Conservation (phyloP, 257 asterid species). For the Dorcoceras hygrometricum region DNA sequence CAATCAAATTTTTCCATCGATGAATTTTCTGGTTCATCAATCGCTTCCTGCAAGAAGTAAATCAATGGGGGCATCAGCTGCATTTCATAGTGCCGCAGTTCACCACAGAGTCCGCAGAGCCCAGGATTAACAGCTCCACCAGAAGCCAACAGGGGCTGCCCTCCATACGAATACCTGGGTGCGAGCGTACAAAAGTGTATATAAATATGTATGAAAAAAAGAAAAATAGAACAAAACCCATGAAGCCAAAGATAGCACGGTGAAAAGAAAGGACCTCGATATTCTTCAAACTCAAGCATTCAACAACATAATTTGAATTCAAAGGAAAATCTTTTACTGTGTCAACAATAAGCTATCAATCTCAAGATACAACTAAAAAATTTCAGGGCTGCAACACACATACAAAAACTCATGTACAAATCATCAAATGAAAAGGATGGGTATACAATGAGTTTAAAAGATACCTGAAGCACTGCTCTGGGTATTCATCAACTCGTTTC, state of each 20-base stretch:
- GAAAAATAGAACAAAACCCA: background rate
- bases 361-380: too few relatives aligned
- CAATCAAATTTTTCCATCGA: slow-evolving; percentile 60
- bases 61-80: slow-evolving; percentile 85
- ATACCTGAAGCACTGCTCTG: slow-evolving; percentile 93
- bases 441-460: background rate
- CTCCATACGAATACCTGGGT: slow-evolving; percentile 70
- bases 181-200: slow-evolving; percentile 17
- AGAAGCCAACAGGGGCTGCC: slow-evolving; percentile 68
- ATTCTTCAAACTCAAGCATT: background rate
- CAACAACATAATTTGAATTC: background rate
- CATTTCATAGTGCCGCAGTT: slow-evolving; percentile 66
- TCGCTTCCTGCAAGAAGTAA: slow-evolving; percentile 69
- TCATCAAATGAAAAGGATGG: background rate
- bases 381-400: background rate
- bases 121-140: slow-evolving; percentile 42
- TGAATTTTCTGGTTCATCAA: slow-evolving; percentile 39
- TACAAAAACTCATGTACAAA: background rate
- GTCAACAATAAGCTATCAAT: too few relatives aligned
- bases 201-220: background rate
- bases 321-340: background rate
- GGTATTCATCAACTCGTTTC: slow-evolving; percentile 73
- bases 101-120: slow-evolving; percentile 66
- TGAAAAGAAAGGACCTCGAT: background rate
- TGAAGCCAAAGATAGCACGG: background rate